Base-by-base conservation (phyloP, 2,329 filamentous ascomycete genomes). In the Zasmidium angulare region DNA sequence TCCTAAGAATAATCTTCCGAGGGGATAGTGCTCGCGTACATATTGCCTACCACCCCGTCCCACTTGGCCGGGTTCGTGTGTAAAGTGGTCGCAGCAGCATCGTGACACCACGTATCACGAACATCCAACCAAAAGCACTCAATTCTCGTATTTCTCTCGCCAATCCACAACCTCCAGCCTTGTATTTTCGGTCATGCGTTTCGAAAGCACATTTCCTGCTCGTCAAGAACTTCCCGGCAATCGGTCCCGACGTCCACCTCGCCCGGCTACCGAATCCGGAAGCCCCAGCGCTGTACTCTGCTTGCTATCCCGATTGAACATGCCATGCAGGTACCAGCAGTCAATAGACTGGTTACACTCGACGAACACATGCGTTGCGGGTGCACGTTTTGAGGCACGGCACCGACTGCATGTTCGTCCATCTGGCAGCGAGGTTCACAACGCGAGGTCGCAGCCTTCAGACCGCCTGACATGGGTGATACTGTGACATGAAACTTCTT, bases 21-120 rank as follows among this genome's bases (percentile, higher is more conserved):
- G 19, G 36, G n/a, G n/a, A 43, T n/a, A n/a, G n/a, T n/a, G n/a
- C n/a, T 3, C 36, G 9, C 19, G 53, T 46, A 50, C 31, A 57
- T 53, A 57, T 53, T 52, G 19, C 55, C 55, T 57, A 51, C 55
- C 55, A 57, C 55, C 31, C 55, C 55, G 3, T 22, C 19, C 49
- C 55, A 50, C 21, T 20, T 12, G 3, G 2, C 46, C 36, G 55
- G 55, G 24, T 52, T 43, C 36, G 36, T 43, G n/a, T 43, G n/a
- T 43, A 43, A 19, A 43, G 36, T 43, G 36, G 12, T 43, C n/a
- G 36, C 36, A 43, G 36, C 36, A 43, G n/a, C 7, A 36, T 43
- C 7, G 36, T 17, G 7, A 17, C n/a, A 43, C 36, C 36, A 43
- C 36, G n/a, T n/a, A n/a, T n/a, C 36, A 29, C 11, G 23, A 49